Percentiles rank a stretch among this genome's conserved stretches.
phyloP scores from a whole-genome alignment of 768 basidiomycete genomes.

The Pulveroboletus sp. region DNA sequence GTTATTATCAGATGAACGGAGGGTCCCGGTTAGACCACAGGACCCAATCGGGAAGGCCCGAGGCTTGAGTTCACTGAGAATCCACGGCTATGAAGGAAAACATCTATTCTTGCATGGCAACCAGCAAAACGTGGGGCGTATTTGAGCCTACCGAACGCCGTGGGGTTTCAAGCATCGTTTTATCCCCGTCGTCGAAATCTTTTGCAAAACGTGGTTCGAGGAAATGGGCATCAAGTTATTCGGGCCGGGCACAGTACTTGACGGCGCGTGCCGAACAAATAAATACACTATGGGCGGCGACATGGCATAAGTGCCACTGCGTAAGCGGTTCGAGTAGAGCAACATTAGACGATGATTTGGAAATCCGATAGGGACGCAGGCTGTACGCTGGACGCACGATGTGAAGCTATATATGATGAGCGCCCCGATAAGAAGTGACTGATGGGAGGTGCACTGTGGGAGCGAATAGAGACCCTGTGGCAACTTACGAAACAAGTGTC shows the following conservation, averaged over 20 bases:
- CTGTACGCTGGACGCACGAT: constrained; percentile 25
- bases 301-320: constrained; percentile 23
- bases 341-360: constrained; percentile 23
- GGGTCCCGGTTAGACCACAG: constrained; percentile 3
- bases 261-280: neutral
- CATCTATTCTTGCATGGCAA: constrained; percentile 33
- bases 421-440: constrained; percentile 49
- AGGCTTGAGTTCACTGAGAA: constrained; percentile 14
- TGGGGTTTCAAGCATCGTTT: constrained; percentile 22
- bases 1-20: constrained; percentile 16
- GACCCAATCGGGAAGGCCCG: constrained; percentile 11
- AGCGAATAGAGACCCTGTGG: constrained; percentile 15
- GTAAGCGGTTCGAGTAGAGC: constrained; percentile 14
- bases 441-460: constrained; percentile 42
- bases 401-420: constrained; percentile 38
- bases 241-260: too few relatives aligned
- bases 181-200: constrained; percentile 14
- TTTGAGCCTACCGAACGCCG: constrained; percentile 18
- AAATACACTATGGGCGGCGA: constrained; percentile 20
- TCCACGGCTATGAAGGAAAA: constrained; percentile 25
- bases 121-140: constrained; percentile 27
- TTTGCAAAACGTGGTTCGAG: neutral
- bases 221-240: too few relatives aligned
- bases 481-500: constrained; percentile 11
- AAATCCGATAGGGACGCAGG: constrained; percentile 31